Evolutionary conservation across 345 rosid species (phyloP).

Genomic region (Triadica sebifera): DNA sequence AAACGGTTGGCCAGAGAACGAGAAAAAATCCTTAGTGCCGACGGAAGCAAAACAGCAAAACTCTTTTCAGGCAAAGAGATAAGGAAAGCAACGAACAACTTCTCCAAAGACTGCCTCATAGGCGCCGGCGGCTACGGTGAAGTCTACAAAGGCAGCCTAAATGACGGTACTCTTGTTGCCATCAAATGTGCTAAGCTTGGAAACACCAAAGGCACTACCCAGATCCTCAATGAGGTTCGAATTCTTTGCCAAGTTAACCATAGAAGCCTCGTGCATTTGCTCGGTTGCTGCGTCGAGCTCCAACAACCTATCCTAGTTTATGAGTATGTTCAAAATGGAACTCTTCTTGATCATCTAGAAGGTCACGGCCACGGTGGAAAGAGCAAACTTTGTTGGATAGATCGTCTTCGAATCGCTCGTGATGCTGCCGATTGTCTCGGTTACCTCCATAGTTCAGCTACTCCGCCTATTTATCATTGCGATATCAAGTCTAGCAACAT

Average conservation of each 20-base stretch:
- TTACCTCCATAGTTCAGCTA: too few relatives aligned
- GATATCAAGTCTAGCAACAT: too few relatives aligned
- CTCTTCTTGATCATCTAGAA: too few relatives aligned
- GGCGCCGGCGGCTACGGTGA: constrained; percentile 57
- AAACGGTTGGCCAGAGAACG: constrained; percentile 33
- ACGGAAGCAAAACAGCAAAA: constrained; percentile 34
- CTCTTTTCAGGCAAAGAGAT: constrained; percentile 38
- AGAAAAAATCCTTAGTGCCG: constrained; percentile 35
- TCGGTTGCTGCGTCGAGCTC: constrained; percentile 21
- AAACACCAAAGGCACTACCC: constrained; percentile 44
- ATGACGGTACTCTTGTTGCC: constrained; percentile 46
- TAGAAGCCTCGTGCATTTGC: constrained; percentile 38
- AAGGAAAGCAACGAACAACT: constrained; percentile 41
- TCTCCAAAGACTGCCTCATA: constrained; percentile 41
- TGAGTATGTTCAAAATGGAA: too few relatives aligned
- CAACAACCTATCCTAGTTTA: too few relatives aligned
- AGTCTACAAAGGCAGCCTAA: constrained; percentile 41
- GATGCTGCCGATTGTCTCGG: too few relatives aligned
- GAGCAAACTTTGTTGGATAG: too few relatives aligned
- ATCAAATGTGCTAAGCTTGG: constrained; percentile 57
- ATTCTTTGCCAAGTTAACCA: constrained; percentile 57
- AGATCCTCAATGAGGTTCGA: constrained; percentile 50
- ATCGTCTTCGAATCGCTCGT: too few relatives aligned
- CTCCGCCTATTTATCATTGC: too few relatives aligned
- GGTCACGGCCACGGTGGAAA: too few relatives aligned